Conservation (phyloP, 1,284 basidiomycete genomes). For the Heterobasidion occidentale region DNA sequence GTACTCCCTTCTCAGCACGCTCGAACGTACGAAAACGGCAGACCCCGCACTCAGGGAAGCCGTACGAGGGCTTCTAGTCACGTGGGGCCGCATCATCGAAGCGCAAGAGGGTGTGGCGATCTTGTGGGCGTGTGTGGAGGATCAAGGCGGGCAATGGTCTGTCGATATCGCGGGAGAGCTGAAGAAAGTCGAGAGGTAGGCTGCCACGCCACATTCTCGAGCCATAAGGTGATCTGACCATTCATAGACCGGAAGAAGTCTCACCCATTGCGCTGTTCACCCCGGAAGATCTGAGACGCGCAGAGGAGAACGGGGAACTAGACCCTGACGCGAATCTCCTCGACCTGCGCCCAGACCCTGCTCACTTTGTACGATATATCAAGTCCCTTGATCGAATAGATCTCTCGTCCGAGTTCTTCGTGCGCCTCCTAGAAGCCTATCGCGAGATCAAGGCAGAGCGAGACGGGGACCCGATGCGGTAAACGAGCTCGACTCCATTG, state of each 20-base stretch:
- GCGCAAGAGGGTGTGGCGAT: constrained; percentile 44
- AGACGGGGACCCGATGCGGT: constrained; percentile 52
- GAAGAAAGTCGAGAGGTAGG: constrained; percentile 32
- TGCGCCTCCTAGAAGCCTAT: constrained; percentile 67
- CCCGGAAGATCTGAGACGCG: constrained; percentile 35
- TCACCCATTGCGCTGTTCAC: constrained; percentile 38
- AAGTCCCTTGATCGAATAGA: constrained; percentile 61
- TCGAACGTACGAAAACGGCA: constrained; percentile 46
- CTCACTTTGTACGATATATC: constrained; percentile 56
- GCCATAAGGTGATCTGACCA: not conserved
- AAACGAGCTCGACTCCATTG: constrained; percentile 6
- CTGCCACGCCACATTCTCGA: not conserved
- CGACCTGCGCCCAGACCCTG: constrained; percentile 67
- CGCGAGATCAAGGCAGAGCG: constrained; percentile 34
- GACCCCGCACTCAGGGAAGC: constrained; percentile 57
- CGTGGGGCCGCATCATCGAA: constrained; percentile 67
- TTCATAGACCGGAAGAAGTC: constrained; percentile 17
- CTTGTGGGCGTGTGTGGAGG: constrained; percentile 53
- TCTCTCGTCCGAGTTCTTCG: constrained; percentile 64
- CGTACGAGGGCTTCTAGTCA: constrained; percentile 49
- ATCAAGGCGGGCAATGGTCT: constrained; percentile 49
- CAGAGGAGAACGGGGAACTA: constrained; percentile 33
- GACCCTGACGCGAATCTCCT: constrained; percentile 52
- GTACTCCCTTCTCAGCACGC: constrained; percentile 52
- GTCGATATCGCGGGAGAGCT: constrained; percentile 46